A percentile compares a stretch with the other conserved stretches of the same genome.
Evolutionary conservation across 129 eudicot species (phyloP).

Genomic region (Silybum marianum): DNA sequence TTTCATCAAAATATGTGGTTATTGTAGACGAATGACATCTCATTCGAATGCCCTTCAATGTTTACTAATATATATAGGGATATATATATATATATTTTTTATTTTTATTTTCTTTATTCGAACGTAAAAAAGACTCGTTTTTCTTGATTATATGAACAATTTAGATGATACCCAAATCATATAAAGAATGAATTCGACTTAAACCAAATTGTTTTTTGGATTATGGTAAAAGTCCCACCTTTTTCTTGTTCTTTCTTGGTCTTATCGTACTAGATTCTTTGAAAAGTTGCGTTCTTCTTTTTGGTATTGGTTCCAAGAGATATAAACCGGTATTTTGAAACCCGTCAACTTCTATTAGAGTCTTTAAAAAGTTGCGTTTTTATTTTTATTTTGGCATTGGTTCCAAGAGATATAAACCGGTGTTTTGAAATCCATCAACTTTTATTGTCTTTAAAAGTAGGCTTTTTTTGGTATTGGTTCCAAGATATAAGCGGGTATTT

Average conservation of each 20-base stretch:
- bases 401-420: too few relatives aligned
- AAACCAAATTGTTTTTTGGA: background rate
- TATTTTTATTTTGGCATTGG: too few relatives aligned
- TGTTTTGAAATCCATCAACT: too few relatives aligned
- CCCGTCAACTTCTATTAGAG: too few relatives aligned
- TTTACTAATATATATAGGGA: background rate
- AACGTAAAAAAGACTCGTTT: background rate
- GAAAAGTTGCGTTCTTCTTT: too few relatives aligned
- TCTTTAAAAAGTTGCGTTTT: background rate
- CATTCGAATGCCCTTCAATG: background rate
- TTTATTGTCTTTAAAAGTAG: background rate
- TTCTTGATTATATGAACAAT: background rate
- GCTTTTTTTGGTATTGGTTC: too few relatives aligned
- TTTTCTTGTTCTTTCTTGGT: constrained; percentile 5
- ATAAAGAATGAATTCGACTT: background rate
- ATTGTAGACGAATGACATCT: background rate
- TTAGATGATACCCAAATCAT: background rate
- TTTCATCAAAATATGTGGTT: constrained; percentile 30
- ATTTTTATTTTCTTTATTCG: background rate
- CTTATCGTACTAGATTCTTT: background rate
- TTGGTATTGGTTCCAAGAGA: too few relatives aligned
- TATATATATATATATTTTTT: too few relatives aligned
- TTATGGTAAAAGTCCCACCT: background rate
- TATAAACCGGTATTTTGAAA: too few relatives aligned
- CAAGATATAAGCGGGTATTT: too few relatives aligned